These are phyloP conservation scores for Fusarium falciforme DNA, from an alignment of 2,329 filamentous ascomycete genomes.

Conservation along the genomic window DNA sequence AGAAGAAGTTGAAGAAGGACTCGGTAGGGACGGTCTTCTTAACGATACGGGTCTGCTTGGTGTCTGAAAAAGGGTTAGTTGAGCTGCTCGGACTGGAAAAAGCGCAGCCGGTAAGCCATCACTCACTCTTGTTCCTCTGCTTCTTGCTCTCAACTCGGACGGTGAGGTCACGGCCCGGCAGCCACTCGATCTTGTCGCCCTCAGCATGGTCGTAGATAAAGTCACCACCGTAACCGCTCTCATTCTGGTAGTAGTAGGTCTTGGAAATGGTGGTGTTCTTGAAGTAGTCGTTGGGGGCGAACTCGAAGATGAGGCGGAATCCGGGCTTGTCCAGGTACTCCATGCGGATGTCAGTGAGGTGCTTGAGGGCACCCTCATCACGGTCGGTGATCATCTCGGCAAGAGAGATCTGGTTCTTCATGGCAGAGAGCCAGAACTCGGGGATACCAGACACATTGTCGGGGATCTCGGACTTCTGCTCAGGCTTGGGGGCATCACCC, in stretches of 20 bases:
- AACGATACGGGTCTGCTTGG: slow-evolving; percentile 98
- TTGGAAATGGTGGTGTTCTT: slow-evolving; percentile 97
- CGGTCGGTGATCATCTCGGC: slow-evolving; percentile 99
- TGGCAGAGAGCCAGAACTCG: slow-evolving; percentile 99
- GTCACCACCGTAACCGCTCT: slow-evolving; percentile 97
- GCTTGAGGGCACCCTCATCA: slow-evolving; percentile 92
- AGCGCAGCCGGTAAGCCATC: background rate
- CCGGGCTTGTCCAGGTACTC: slow-evolving; percentile 98
- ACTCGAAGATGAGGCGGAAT: slow-evolving; percentile 98
- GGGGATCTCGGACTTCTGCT: slow-evolving; percentile 68
- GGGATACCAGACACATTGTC: slow-evolving; percentile 82
- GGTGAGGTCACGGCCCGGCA: slow-evolving; percentile 90
- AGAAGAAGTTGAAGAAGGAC: slow-evolving; percentile 99
- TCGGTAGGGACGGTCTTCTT: slow-evolving; percentile 99
- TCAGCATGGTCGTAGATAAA: slow-evolving; percentile 99
- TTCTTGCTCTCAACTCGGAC: slow-evolving; percentile 98
- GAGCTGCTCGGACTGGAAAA: background rate
- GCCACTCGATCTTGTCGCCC: slow-evolving; percentile 98
- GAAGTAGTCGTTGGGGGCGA: slow-evolving; percentile 95
- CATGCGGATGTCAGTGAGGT: slow-evolving; percentile 94
- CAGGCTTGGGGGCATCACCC: slow-evolving; percentile 67
- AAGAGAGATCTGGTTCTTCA: slow-evolving; percentile 99
- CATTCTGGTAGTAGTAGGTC: slow-evolving; percentile 99
- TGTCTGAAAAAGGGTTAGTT: slow-evolving; percentile 70
- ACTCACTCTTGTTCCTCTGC: slow-evolving; percentile 98